A percentile compares a stretch with the other conserved stretches of the same genome.
Evolutionary conservation across 2,329 filamentous ascomycete species (phyloP).

Genomic region (Teratosphaeria viscida): DNA sequence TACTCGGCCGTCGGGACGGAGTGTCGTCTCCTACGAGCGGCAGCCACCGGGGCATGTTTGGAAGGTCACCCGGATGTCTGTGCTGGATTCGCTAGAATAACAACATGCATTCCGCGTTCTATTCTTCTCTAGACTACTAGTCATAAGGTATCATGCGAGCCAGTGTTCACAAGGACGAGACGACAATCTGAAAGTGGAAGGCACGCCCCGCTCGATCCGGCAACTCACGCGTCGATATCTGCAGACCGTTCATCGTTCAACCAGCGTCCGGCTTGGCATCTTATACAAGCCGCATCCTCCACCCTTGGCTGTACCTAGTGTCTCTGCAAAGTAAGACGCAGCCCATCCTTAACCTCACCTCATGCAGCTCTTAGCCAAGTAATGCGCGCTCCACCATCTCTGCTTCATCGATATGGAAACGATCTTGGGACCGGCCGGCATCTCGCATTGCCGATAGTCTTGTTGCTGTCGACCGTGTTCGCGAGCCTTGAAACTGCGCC

Average conservation of each 20-base stretch:
- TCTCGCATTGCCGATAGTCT: slow-evolving; percentile 20
- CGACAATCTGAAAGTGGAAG: neutral
- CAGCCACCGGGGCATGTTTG: no score
- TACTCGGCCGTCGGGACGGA: no score
- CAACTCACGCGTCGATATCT: neutral
- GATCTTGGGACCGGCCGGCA: neutral
- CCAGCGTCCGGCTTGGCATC: neutral
- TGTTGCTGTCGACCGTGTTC: slow-evolving; percentile 26
- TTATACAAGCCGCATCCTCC: neutral
- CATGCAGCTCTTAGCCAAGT: neutral
- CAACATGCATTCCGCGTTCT: no score
- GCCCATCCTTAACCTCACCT: neutral
- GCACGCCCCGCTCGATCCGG: neutral
- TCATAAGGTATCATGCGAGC: no score
- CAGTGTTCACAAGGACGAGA: neutral
- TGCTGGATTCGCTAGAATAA: no score
- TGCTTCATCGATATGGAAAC: neutral
- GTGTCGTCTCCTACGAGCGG: no score
- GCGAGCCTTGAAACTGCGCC: slow-evolving; percentile 26
- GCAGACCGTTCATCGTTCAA: neutral
- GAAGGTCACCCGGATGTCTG: no score
- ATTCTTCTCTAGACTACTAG: no score
- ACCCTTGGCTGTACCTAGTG: neutral
- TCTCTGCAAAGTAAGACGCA: neutral
- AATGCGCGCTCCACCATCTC: neutral